These are phyloP conservation scores for Salvia sclarea DNA, from an alignment of 305 asterid species.

Conservation along the genomic window DNA sequence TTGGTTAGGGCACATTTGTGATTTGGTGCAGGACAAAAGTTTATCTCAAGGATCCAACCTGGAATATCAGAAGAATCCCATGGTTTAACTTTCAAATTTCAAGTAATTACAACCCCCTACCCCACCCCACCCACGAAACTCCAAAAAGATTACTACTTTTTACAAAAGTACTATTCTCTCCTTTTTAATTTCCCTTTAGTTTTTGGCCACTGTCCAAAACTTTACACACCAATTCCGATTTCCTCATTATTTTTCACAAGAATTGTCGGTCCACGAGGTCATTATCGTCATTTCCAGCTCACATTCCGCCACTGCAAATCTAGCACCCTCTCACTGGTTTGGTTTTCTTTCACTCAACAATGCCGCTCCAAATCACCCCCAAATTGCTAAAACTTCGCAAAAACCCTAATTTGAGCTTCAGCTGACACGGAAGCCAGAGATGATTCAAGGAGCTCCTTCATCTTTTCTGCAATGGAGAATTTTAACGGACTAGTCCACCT, in stretches of 20 bases:
- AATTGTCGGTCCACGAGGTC: slow-evolving; percentile 59
- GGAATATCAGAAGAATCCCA: slow-evolving; percentile 43
- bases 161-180: not conserved
- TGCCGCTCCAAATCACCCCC: slow-evolving; percentile 38
- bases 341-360: slow-evolving; percentile 32
- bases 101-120: not conserved
- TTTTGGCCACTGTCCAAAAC: slow-evolving; percentile 24
- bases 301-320: slow-evolving; percentile 36
- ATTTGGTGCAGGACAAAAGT: slow-evolving; percentile 40
- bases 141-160: slow-evolving; percentile 9
- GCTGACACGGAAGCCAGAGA: slow-evolving; percentile 47
- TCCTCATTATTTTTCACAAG: slow-evolving; percentile 18
- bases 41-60: slow-evolving; percentile 48
- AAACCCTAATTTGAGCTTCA: slow-evolving; percentile 38
- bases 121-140: slow-evolving; percentile 14
- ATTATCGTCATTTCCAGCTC: slow-evolving; percentile 44
- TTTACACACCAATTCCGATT: slow-evolving; percentile 39
- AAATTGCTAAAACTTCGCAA: slow-evolving; percentile 19
- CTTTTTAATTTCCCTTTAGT: not conserved
- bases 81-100: slow-evolving; percentile 12
- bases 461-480: slow-evolving; percentile 60
- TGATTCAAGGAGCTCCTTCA: slow-evolving; percentile 52
- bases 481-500: slow-evolving; percentile 39
- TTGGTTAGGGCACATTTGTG: slow-evolving; percentile 26
- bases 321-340: slow-evolving; percentile 17